Percentiles rank a stretch among this genome's conserved stretches.
These are phyloP conservation scores for Saccharomyces hybrid DNA, from an alignment of 1,139 yeast genomes.

Conservation along the genomic window DNA sequence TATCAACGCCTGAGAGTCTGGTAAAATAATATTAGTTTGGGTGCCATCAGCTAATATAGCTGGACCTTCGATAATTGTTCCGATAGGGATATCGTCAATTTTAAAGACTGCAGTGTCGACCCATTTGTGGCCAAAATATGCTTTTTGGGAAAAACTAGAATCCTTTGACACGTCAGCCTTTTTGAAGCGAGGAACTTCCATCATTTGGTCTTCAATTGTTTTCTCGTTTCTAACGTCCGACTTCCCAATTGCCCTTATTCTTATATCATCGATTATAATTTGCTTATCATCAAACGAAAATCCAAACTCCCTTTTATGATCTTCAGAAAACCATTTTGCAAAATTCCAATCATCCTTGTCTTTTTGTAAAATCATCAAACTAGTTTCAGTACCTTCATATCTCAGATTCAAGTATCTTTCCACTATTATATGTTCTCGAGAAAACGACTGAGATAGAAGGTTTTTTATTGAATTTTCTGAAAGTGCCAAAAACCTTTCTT, in stretches of 20 bases:
- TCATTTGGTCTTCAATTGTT: slow-evolving; percentile 35
- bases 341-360: slow-evolving; percentile 31
- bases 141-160: slow-evolving; percentile 31
- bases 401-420: slow-evolving; percentile 71
- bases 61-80: slow-evolving; percentile 60
- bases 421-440: slow-evolving; percentile 39
- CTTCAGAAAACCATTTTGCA: slow-evolving; percentile 36
- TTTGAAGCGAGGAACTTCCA: slow-evolving; percentile 8
- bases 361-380: slow-evolving; percentile 51
- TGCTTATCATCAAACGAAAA: slow-evolving; percentile 49
- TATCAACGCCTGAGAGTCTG: slow-evolving; percentile 56
- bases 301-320: slow-evolving; percentile 64
- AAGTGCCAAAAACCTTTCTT: slow-evolving; percentile 30
- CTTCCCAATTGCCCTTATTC: slow-evolving; percentile 62
- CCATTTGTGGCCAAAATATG: slow-evolving; percentile 47
- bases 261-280: slow-evolving; percentile 72
- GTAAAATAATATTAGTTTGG: slow-evolving; percentile 77
- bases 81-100: slow-evolving; percentile 44
- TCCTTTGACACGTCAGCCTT: slow-evolving; percentile 21
- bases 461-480: slow-evolving; percentile 27
- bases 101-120: slow-evolving; percentile 44
- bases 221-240: slow-evolving; percentile 29
- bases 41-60: slow-evolving; percentile 79
- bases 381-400: slow-evolving; percentile 83
- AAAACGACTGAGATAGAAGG: slow-evolving; percentile 33